These are phyloP conservation scores for Fusarium sp. DNA, from an alignment of 2,329 filamentous ascomycete genomes.

Conservation along the genomic window DNA sequence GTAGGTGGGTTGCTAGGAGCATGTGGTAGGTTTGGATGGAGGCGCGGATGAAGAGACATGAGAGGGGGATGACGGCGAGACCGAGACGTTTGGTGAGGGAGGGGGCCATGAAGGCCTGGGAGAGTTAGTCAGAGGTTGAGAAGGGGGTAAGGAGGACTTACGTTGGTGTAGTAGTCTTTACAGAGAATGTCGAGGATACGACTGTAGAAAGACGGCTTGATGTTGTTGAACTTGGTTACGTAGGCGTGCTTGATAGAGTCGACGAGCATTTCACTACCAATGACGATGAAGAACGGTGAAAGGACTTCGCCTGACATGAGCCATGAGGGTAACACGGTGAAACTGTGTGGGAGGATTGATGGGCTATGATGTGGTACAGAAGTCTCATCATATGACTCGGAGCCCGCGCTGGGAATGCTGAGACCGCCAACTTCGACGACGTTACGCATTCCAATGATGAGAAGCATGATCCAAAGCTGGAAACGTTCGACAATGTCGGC, in stretches of 20 bases:
- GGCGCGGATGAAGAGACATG: slow-evolving; percentile 94
- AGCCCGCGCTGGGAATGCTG: slow-evolving; percentile 67
- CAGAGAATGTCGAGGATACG: slow-evolving; percentile 92
- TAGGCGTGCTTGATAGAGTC: slow-evolving; percentile 98
- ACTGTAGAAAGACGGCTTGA: slow-evolving; percentile 88
- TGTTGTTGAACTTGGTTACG: slow-evolving; percentile 98
- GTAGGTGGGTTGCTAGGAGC: slow-evolving; percentile 90
- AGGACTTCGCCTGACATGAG: slow-evolving; percentile 83
- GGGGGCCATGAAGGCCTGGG: slow-evolving; percentile 85
- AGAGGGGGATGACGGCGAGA: slow-evolving; percentile 89
- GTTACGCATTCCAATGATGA: slow-evolving; percentile 96
- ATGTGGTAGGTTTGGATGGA: slow-evolving; percentile 97
- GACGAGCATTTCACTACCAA: slow-evolving; percentile 96
- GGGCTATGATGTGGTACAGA: slow-evolving; percentile 72
- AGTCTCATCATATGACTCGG: slow-evolving; percentile 60
- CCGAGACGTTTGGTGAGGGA: slow-evolving; percentile 91
- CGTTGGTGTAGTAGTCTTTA: slow-evolving; percentile 98
- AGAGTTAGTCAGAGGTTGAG: slow-evolving; percentile 18
- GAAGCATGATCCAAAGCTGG: slow-evolving; percentile 95
- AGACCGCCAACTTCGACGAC: slow-evolving; percentile 94
- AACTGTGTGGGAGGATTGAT: slow-evolving; percentile 88
- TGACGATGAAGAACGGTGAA: slow-evolving; percentile 91
- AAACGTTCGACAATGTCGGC: slow-evolving; percentile 97
- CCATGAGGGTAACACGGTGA: slow-evolving; percentile 88
- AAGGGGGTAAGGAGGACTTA: slow-evolving; percentile 53